A percentile compares a stretch with the other conserved stretches of the same genome.
Evolutionary conservation across 1,139 yeast species (phyloP).

Genomic region (Candida glucosophila): DNA sequence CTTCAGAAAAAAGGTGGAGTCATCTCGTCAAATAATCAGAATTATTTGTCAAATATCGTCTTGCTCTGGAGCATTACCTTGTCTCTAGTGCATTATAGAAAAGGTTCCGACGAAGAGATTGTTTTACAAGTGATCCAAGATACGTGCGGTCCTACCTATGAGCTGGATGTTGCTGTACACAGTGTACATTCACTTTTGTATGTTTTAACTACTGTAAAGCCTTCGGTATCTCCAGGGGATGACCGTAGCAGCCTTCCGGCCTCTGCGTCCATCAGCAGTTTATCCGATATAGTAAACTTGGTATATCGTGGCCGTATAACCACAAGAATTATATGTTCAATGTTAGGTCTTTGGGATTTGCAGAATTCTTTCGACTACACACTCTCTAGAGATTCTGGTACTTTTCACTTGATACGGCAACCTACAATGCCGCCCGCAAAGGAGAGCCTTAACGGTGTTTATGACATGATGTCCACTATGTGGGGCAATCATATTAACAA

Average conservation of each 20-base stretch:
- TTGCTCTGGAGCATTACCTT: slow-evolving; percentile 13
- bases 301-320: slow-evolving; percentile 15
- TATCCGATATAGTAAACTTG: slow-evolving; percentile 9
- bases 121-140: slow-evolving; percentile 3
- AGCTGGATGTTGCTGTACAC: slow-evolving; percentile 3
- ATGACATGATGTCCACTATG: slow-evolving; percentile 5
- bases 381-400: slow-evolving; percentile 6
- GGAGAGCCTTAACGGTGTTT: slow-evolving; percentile 2
- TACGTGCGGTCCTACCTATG: slow-evolving; percentile 4
- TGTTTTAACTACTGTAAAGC: slow-evolving; percentile 7
- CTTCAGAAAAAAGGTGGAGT: slow-evolving; percentile 3
- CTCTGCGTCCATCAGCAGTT: slow-evolving; percentile 4
- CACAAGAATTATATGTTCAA: slow-evolving; percentile 21
- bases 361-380: slow-evolving; percentile 13
- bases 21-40: slow-evolving; percentile 4
- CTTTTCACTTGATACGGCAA: background rate
- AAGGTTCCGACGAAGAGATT: slow-evolving; percentile 2
- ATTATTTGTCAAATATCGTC: slow-evolving; percentile 13
- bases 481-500: slow-evolving; percentile 12
- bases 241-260: background rate
- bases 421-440: background rate
- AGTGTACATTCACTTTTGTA: slow-evolving; percentile 10
- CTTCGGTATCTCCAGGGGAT: slow-evolving; percentile 1
- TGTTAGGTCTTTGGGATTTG: slow-evolving; percentile 28
- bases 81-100: slow-evolving; percentile 6